Conservation (phyloP, 2,329 filamentous ascomycete species). For the Diaporthe eres region DNA sequence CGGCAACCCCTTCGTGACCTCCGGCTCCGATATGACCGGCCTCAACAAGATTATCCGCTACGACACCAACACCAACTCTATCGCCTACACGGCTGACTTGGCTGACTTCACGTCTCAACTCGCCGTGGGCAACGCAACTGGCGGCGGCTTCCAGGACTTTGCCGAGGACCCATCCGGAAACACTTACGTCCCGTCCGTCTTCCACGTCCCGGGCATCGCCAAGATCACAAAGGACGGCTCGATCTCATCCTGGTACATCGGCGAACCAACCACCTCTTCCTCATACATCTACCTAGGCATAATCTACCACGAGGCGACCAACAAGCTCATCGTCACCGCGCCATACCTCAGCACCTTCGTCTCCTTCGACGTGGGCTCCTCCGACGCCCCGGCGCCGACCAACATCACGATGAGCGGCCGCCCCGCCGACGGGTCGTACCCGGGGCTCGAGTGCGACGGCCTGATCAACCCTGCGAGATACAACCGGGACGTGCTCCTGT, state of each 20-base stretch:
- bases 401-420: constrained; percentile 2
- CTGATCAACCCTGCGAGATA: background rate
- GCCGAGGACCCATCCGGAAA: background rate
- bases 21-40: constrained; percentile 3
- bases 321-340: background rate
- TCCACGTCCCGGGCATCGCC: background rate
- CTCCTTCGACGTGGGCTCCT: background rate
- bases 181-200: background rate
- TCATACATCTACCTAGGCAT: constrained; percentile 7
- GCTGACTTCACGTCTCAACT: background rate
- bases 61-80: background rate
- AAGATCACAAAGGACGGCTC: background rate
- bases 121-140: background rate
- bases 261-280: background rate
- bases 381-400: background rate
- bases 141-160: constrained; percentile 1
- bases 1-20: constrained; percentile 7
- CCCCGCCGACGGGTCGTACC: background rate
- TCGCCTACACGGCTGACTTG: constrained; percentile 6
- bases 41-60: constrained; percentile 3
- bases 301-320: background rate
- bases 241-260: background rate
- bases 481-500: background rate
- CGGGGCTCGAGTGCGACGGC: background rate
- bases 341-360: constrained; percentile 5